Evolutionary conservation across 148 eudicot species (phyloP).

Genomic region (Diospyros kaki): DNA sequence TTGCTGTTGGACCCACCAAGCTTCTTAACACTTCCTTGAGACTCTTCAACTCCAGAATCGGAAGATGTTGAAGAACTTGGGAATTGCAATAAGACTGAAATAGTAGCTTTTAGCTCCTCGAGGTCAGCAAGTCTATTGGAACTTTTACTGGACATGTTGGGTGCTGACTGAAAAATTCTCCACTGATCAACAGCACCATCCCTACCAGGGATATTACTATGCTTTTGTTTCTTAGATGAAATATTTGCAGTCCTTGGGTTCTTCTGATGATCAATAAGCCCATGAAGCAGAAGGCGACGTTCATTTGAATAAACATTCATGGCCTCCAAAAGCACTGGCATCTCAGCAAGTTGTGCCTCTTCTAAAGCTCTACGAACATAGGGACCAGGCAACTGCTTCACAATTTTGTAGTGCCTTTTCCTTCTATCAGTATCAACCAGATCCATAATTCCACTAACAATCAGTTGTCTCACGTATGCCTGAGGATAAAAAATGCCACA

Average conservation of each 20-base stretch:
- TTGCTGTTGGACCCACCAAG: slow-evolving; percentile 33
- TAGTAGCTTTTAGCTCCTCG: slow-evolving; percentile 59
- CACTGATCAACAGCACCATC: slow-evolving; percentile 33
- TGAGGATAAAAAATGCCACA: slow-evolving; percentile 75
- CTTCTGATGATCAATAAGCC: slow-evolving; percentile 39
- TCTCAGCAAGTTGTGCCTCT: slow-evolving; percentile 48
- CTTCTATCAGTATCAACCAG: slow-evolving; percentile 35
- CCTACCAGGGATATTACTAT: slow-evolving; percentile 17
- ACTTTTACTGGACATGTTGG: slow-evolving; percentile 26
- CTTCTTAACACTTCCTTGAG: slow-evolving; percentile 54
- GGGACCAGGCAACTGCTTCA: slow-evolving; percentile 80
- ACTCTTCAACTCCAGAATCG: slow-evolving; percentile 45
- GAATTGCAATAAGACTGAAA: slow-evolving; percentile 56
- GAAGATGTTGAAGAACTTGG: slow-evolving; percentile 36
- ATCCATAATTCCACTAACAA: slow-evolving; percentile 87
- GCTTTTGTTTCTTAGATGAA: slow-evolving; percentile 36
- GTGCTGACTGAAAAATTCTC: slow-evolving; percentile 25
- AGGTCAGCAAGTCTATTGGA: slow-evolving; percentile 34
- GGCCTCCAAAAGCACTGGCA: slow-evolving; percentile 42
- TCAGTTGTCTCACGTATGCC: slow-evolving; percentile 81
- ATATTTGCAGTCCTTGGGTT: slow-evolving; percentile 17
- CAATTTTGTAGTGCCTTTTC: slow-evolving; percentile 64
- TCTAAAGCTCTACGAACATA: slow-evolving; percentile 57
- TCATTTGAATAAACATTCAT: slow-evolving; percentile 72
- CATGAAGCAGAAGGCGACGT: slow-evolving; percentile 73